A percentile compares a stretch with the other conserved stretches of the same genome.
phyloP scores from a whole-genome alignment of 768 basidiomycete genomes.

The Saitozyma podzolica region DNA sequence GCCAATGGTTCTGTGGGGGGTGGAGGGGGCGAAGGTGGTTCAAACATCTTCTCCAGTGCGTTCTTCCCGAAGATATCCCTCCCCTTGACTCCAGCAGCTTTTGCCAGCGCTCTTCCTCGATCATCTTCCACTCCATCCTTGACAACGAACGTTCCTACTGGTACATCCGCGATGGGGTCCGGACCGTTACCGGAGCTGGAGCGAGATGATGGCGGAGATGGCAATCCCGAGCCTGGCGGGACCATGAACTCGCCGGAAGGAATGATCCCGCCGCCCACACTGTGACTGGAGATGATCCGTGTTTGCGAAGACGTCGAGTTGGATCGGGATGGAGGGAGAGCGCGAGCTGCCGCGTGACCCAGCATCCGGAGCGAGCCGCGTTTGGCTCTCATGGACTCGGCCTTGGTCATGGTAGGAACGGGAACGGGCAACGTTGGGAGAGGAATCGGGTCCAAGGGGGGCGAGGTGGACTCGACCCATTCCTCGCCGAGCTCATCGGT shows the following conservation, averaged over 20 bases:
- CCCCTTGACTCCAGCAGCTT: conserved; percentile 30
- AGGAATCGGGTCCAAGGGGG: conserved; percentile 48
- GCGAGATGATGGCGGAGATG: conserved; percentile 32
- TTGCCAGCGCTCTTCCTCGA: conserved; percentile 31
- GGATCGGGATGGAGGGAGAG: conserved; percentile 24
- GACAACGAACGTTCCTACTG: conserved; percentile 40
- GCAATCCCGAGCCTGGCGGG: conserved; percentile 13
- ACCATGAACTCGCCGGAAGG: conserved; percentile 18
- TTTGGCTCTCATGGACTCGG: conserved; percentile 33
- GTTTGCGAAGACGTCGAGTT: neutral
- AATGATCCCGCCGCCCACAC: conserved; percentile 22
- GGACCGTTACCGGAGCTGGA: conserved; percentile 49
- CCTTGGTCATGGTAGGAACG: conserved; percentile 57
- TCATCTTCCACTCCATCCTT: conserved; percentile 46
- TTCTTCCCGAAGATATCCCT: conserved; percentile 75
- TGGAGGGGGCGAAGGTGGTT: conserved; percentile 79
- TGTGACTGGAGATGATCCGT: conserved; percentile 40
- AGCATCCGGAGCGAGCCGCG: conserved; percentile 39
- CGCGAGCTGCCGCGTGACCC: conserved; percentile 38
- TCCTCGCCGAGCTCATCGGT: conserved; percentile 85
- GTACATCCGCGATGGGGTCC: conserved; percentile 42
- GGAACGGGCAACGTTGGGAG: conserved; percentile 50
- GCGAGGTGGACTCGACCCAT: conserved; percentile 67
- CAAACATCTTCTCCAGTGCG: conserved; percentile 86
- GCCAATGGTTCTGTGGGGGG: conserved; percentile 6